Base-by-base conservation (phyloP, 352 stramenopile genomes). In the Plasmopara halstedii region DNA sequence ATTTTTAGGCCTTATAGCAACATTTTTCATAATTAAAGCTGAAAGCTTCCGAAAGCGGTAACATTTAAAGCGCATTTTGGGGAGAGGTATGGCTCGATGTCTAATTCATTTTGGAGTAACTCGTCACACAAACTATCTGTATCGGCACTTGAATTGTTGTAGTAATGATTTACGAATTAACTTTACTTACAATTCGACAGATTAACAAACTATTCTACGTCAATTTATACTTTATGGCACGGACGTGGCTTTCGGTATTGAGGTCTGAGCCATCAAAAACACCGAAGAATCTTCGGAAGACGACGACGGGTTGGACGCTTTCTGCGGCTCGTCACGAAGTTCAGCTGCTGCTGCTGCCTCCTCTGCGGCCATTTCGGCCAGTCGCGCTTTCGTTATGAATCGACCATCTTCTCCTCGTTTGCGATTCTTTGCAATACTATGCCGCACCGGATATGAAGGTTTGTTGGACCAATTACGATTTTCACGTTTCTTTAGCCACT, bases 391-490 rank as follows among this genome's bases (percentile, higher is more conserved):
- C 2, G 76, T 85, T 43, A 90, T 88, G 50, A 90, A 90, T 11
- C 79, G 79, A 27, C 79, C 79, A 46, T 90, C 79, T 56, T 90
- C 79, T 26, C 79, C 79, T 14, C 79, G 73, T 55, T 87, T 86
- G 33, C 79, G 75, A 48, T 82, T 84, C 59, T 87, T 90, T 5
- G 79, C 79, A 29, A 90, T 90, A 47, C 76, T 90, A 54, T 88
- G 79, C 6, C 79, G 73, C 37, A 88, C 76, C 5, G 79, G 79
- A 44, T 90, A 90, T 32, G 79, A 90, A 19, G 79, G 76, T 37
- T 90, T 90, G 56, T 86, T 90, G 19, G 75, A 88, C 76, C 76
- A 90, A 61, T 90, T 88, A 18, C 79, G 73, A 50, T 78, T 81
- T 56, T 86, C 79, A 25, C 79, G 76, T 50, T 90, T 90, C 60